A percentile compares a stretch with the other conserved stretches of the same genome.
phyloP scores from a whole-genome alignment of 805 yeast genomes.

The Metschnikowia henanensis region DNA sequence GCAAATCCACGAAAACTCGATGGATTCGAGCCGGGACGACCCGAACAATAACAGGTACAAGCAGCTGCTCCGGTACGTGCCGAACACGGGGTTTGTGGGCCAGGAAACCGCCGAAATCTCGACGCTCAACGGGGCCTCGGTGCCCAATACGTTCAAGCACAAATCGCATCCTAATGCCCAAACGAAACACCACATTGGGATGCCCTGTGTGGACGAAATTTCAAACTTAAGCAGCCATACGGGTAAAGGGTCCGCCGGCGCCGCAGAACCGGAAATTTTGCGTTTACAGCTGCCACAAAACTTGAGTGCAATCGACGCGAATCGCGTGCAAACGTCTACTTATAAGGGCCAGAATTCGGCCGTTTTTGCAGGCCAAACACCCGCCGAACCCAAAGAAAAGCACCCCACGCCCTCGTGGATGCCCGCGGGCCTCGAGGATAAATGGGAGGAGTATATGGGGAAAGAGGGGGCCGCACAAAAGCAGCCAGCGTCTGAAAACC shows the following conservation, averaged over 20 bases:
- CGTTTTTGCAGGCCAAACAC: not conserved
- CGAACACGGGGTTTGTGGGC: constrained; percentile 31
- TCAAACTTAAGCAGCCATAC: constrained; percentile 3
- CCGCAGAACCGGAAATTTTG: not conserved
- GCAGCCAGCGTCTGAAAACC: not conserved
- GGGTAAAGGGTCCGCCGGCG: not conserved
- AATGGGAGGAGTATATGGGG: constrained; percentile 28
- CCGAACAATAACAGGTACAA: constrained; percentile 24
- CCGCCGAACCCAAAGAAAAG: not conserved
- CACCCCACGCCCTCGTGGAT: constrained; percentile 41
- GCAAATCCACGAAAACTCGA: constrained; percentile 1
- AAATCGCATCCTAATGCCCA: constrained; percentile 47
- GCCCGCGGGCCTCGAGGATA: constrained; percentile 39
- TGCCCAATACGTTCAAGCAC: constrained; percentile 45
- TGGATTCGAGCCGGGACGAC: not conserved
- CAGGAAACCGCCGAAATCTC: constrained; percentile 21
- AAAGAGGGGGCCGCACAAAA: not conserved
- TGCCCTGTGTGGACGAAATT: constrained; percentile 10
- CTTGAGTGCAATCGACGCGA: too few species aligned
- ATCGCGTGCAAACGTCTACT: constrained; percentile 29
- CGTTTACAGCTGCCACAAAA: too few species aligned
- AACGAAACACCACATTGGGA: constrained; percentile 34
- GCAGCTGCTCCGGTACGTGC: constrained; percentile 33
- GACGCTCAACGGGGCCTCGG: constrained; percentile 24
- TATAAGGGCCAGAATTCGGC: constrained; percentile 10